These are phyloP conservation scores for Limnomonas spitsbergensis DNA, from an alignment of 139 green algal genomes.

Conservation along the genomic window DNA sequence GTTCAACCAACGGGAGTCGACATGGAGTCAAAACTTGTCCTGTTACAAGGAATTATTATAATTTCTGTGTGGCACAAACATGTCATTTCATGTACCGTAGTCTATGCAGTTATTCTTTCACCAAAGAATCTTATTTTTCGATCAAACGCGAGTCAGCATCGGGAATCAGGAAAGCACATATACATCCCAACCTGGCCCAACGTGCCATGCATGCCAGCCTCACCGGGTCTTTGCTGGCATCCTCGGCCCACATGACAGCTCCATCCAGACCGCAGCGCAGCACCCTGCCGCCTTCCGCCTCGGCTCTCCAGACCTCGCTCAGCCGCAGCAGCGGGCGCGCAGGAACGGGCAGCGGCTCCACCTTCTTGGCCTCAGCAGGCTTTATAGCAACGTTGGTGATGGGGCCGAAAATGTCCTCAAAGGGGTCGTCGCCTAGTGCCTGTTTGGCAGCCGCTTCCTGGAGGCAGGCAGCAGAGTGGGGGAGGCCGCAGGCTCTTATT, in stretches of 20 bases:
- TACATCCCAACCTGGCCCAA: too few species aligned
- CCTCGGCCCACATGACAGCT: neutral
- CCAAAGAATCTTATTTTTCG: too few species aligned
- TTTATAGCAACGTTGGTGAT: slow-evolving; percentile 6
- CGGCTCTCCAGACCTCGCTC: neutral
- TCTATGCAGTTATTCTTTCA: too few species aligned
- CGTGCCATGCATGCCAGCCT: neutral
- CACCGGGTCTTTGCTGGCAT: slow-evolving; percentile 1
- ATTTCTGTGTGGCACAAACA: too few species aligned
- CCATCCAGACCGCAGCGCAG: slow-evolving; percentile 3
- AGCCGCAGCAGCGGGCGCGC: slow-evolving; percentile 6
- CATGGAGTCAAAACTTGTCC: too few species aligned
- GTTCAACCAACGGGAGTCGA: too few species aligned
- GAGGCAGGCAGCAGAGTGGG: too few species aligned
- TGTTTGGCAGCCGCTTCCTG: neutral
- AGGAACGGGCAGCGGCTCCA: neutral
- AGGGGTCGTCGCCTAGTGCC: neutral
- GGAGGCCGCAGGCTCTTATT: too few species aligned
- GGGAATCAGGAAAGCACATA: too few species aligned
- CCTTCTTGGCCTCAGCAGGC: neutral
- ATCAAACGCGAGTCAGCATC: too few species aligned
- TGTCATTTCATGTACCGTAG: too few species aligned
- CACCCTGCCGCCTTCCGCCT: neutral
- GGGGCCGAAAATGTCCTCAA: slow-evolving; percentile 12
- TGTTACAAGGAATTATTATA: too few species aligned